Evolutionary conservation across 306 rosid species (phyloP).

Genomic region (Cucumis sativus): DNA sequence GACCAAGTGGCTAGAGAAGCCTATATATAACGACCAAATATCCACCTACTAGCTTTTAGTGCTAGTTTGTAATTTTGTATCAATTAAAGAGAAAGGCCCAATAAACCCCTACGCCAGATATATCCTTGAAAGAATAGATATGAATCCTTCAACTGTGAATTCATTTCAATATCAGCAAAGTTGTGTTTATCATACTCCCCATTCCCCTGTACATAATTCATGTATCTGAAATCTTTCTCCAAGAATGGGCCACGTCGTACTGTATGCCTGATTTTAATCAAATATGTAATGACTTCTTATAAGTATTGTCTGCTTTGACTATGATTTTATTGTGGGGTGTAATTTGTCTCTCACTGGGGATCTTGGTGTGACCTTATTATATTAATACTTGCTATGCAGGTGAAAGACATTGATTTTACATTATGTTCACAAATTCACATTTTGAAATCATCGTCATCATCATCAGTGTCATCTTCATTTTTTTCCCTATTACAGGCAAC

Average conservation of each 20-base stretch:
- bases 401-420: not conserved
- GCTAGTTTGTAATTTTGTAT: not conserved
- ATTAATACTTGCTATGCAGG: not conserved
- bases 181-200: not conserved
- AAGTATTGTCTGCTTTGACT: not conserved
- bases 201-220: not conserved
- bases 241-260: not conserved
- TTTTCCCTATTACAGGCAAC: constrained; percentile 35
- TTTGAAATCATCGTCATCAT: not conserved
- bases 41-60: not conserved
- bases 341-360: not conserved
- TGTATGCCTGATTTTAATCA: not conserved
- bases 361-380: not conserved
- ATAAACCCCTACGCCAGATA: not conserved
- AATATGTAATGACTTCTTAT: not conserved
- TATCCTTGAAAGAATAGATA: not conserved
- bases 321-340: not conserved
- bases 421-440: not conserved
- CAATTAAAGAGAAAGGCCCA: not conserved
- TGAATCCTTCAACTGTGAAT: not conserved
- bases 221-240: not conserved
- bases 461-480: not conserved
- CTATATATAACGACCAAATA: not conserved
- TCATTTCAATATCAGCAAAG: not conserved
- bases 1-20: not conserved